Percentiles rank a stretch among this genome's conserved stretches.
Conservation (phyloP, 352 stramenopile genomes). For the Phytophthora foliorum region DNA sequence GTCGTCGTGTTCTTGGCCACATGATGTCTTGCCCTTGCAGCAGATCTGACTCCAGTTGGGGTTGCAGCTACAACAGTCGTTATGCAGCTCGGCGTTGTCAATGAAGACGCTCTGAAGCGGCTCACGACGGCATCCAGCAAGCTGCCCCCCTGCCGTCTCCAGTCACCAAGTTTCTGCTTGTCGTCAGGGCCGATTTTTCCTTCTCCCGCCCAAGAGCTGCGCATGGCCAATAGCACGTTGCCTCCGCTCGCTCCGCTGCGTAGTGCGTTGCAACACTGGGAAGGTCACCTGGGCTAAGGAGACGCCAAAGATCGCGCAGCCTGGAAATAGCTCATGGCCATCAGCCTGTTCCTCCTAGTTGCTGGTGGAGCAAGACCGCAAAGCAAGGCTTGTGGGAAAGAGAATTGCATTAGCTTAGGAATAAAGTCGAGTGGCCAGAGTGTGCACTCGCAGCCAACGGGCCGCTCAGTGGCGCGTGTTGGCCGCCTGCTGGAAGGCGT, state of each 20-base stretch:
- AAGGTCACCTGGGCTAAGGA: conserved; percentile 2
- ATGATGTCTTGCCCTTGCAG: neutral
- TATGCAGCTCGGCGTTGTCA: neutral
- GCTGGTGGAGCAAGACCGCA: neutral
- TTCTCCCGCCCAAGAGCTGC: neutral
- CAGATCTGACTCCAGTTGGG: neutral
- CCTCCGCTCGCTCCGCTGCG: neutral
- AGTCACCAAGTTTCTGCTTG: conserved; percentile 6
- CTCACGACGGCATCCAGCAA: neutral
- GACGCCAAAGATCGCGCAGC: conserved; percentile 7
- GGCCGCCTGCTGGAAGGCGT: conserved; percentile 69
- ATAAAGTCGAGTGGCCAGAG: conserved; percentile 28
- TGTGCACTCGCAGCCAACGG: neutral
- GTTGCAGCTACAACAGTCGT: neutral
- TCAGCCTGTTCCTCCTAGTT: neutral
- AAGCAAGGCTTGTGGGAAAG: neutral
- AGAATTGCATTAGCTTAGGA: conserved; percentile 46
- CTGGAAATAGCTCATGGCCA: conserved; percentile 7
- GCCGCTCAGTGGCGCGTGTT: conserved; percentile 43
- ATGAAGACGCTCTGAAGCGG: neutral
- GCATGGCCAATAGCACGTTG: neutral
- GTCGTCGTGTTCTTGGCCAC: neutral
- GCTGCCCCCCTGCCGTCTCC: neutral
- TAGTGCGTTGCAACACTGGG: neutral
- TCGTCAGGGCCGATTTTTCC: neutral